Evolutionary conservation across 352 stramenopile species (phyloP).

Genomic region (Phytophthora palmivora): DNA sequence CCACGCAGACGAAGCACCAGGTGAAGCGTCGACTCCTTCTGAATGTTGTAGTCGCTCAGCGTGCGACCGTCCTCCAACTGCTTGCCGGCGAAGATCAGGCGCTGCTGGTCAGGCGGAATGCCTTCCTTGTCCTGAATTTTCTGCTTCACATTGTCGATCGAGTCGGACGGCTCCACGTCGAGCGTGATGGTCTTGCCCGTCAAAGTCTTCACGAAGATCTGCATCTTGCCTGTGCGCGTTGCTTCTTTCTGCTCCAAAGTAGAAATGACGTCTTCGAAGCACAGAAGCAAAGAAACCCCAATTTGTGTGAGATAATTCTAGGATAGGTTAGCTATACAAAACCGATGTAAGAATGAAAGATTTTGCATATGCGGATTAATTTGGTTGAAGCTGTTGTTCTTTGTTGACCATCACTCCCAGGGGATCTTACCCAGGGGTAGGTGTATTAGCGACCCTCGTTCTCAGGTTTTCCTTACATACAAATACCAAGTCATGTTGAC

Average conservation of each 20-base stretch:
- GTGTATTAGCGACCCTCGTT: slow-evolving; percentile 16
- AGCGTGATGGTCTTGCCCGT: slow-evolving; percentile 60
- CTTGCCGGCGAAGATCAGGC: slow-evolving; percentile 96
- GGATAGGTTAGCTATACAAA: neutral
- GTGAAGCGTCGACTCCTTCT: slow-evolving; percentile 39
- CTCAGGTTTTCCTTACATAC: slow-evolving; percentile 17
- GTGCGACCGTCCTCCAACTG: slow-evolving; percentile 95
- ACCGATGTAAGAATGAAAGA: neutral
- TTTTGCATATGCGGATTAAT: slow-evolving; percentile 1
- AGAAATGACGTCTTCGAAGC: too few relatives aligned
- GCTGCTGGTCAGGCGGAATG: slow-evolving; percentile 95
- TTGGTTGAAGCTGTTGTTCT: neutral
- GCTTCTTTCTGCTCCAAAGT: slow-evolving; percentile 22
- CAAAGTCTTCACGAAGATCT: slow-evolving; percentile 33
- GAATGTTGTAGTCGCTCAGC: slow-evolving; percentile 63
- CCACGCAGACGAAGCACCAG: slow-evolving; percentile 30
- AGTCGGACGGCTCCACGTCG: slow-evolving; percentile 15
- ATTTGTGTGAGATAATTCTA: too few relatives aligned
- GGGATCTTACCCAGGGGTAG: slow-evolving; percentile 9
- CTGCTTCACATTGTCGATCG: slow-evolving; percentile 60
- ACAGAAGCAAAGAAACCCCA: too few relatives aligned
- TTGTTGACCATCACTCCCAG: neutral
- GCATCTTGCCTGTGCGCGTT: slow-evolving; percentile 15
- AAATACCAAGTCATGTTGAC: slow-evolving; percentile 11
- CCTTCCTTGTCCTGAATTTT: slow-evolving; percentile 62